Conservation (phyloP, 345 rosid species). For the Balakata baccata region DNA sequence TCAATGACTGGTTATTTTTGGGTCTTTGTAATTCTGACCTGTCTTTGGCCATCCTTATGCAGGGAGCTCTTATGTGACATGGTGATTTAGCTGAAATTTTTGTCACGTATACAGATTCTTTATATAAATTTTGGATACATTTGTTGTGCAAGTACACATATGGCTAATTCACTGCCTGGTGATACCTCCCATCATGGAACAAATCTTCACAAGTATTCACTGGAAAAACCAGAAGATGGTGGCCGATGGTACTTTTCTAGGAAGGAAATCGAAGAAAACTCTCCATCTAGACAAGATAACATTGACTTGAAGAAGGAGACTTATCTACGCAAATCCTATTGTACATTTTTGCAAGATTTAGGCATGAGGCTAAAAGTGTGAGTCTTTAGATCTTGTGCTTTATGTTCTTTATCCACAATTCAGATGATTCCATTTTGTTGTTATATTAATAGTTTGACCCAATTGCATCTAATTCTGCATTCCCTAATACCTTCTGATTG, state of each 20-base stretch:
- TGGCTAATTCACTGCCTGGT: slow-evolving; percentile 21
- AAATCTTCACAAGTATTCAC: slow-evolving; percentile 42
- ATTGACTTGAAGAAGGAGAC: slow-evolving; percentile 97
- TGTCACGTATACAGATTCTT: slow-evolving; percentile 8
- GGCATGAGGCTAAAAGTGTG: slow-evolving; percentile 99
- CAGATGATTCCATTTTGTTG: not conserved
- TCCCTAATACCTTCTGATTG: not conserved
- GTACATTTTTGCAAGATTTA: slow-evolving; percentile 93
- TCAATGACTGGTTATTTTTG: not conserved
- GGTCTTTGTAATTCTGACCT: not conserved
- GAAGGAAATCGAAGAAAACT: slow-evolving; percentile 83
- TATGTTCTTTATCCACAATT: not conserved
- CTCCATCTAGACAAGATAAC: slow-evolving; percentile 87
- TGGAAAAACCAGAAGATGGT: slow-evolving; percentile 54
- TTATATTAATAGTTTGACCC: not conserved
- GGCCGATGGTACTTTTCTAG: slow-evolving; percentile 84
- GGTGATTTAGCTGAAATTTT: not conserved
- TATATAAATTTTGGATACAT: not conserved
- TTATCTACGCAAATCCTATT: slow-evolving; percentile 86
- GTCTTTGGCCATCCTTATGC: not conserved
- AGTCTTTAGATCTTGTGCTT: slow-evolving; percentile 5
- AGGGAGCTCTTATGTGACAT: slow-evolving; percentile 1
- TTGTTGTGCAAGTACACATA: slow-evolving; percentile 1
- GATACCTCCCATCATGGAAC: slow-evolving; percentile 36
- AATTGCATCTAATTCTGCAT: not conserved